Evolutionary conservation across 257 asterid species (phyloP).

Genomic region (Eucommia ulmoides): DNA sequence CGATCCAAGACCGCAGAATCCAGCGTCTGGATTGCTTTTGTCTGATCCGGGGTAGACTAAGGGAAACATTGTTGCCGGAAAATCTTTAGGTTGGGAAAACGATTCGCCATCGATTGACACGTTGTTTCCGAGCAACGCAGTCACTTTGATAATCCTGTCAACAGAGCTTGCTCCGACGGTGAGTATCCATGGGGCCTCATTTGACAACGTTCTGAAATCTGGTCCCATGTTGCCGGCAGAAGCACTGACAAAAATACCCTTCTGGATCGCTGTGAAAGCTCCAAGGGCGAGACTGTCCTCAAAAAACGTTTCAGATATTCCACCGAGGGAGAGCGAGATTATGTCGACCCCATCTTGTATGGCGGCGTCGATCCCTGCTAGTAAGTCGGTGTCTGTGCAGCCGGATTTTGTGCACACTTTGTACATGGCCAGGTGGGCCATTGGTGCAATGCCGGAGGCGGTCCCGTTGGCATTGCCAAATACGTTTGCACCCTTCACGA

Average conservation of each 20-base stretch:
- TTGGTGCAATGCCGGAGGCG: constrained; percentile 45
- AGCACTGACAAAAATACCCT: constrained; percentile 35
- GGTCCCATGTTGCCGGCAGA: constrained; percentile 29
- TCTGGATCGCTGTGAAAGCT: constrained; percentile 29
- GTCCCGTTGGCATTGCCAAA: constrained; percentile 39
- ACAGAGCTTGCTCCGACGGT: constrained; percentile 40
- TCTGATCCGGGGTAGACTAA: constrained; percentile 21
- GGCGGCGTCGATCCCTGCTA: constrained; percentile 42
- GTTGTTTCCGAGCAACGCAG: constrained; percentile 23
- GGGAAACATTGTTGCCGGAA: constrained; percentile 7
- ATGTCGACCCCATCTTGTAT: constrained; percentile 35
- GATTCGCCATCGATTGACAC: constrained; percentile 21
- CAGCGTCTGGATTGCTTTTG: constrained; percentile 3
- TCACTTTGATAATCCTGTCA: constrained; percentile 26
- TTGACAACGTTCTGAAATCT: neutral
- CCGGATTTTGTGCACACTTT: constrained; percentile 9
- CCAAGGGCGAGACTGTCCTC: constrained; percentile 18
- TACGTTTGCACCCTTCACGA: constrained; percentile 29
- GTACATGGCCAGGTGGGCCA: constrained; percentile 43
- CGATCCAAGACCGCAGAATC: constrained; percentile 11
- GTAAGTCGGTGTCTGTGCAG: constrained; percentile 19
- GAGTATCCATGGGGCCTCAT: constrained; percentile 40
- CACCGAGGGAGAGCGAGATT: constrained; percentile 25
- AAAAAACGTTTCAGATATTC: neutral
- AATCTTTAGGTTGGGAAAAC: constrained; percentile 19